phyloP scores from a whole-genome alignment of 805 yeast species.

The Blastobotrys terrestris region DNA sequence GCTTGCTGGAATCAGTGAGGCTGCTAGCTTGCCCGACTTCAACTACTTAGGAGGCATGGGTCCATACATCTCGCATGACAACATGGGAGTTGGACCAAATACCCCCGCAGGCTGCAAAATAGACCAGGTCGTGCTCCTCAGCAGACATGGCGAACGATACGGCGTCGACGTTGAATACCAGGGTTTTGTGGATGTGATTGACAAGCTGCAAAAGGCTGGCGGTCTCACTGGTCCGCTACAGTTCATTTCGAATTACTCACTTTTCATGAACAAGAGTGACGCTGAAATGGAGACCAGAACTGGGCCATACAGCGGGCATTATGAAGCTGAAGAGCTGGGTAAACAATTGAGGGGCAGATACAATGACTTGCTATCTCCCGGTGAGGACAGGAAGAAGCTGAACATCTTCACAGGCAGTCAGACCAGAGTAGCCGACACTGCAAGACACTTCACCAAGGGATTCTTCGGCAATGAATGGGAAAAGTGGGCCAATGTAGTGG shows the following conservation, averaged over 20 bases:
- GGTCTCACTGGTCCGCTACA: conserved; percentile 2
- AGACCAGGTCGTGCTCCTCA: neutral
- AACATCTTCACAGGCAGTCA: neutral
- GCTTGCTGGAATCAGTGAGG: too few relatives aligned
- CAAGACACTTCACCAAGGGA: conserved; percentile 26
- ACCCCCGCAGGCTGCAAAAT: conserved; percentile 30
- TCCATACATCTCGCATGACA: conserved; percentile 29
- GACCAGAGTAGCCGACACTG: conserved; percentile 20
- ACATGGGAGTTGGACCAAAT: conserved; percentile 39
- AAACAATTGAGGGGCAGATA: neutral
- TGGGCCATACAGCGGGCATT: conserved; percentile 1
- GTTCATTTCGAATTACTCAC: conserved; percentile 1
- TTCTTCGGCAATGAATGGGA: conserved; percentile 23
- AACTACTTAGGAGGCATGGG: conserved; percentile 26
- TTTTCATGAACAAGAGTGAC: neutral
- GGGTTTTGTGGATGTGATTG: neutral
- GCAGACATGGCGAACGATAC: conserved; percentile 6
- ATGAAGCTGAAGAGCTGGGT: neutral
- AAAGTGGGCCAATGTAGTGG: conserved; percentile 22
- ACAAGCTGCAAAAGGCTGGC: neutral
- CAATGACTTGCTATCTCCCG: conserved; percentile 30
- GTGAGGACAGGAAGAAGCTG: neutral
- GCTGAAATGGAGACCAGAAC: neutral
- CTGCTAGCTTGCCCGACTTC: too few relatives aligned
- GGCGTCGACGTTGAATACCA: neutral